Evolutionary conservation across 768 basidiomycete genomes (phyloP), one percentile per base, ranked within the genome.

Genomic region (Hygrophoropsis aurantiaca): DNA sequence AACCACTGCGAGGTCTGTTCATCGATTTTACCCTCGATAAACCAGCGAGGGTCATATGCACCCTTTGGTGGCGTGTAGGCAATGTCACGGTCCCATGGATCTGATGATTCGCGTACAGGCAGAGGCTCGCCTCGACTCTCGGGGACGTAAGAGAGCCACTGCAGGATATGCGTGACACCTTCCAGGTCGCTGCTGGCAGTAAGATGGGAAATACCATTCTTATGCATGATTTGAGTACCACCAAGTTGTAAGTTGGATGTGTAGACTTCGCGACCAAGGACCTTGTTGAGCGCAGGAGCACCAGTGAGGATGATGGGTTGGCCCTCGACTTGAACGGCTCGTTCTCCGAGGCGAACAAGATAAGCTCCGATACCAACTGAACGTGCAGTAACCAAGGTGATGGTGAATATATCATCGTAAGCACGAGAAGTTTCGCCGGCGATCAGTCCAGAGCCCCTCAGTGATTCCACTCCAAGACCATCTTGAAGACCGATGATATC

Each of bases 151-250:
- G 94, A 90, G 49, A 99, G 65, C 93, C 97, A 99, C 56, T 93
- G 82, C 37, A 97, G 73, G 55, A 98, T 97, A 49, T 94, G 88
- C 20, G 86, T 85, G 13, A 94, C 93, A 49, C 97, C 97, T 67
- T 98, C 91, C 26, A 99, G 74, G 64, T 99, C 97, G 64, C 93
- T 97, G 58, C 82, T 82, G 26, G 97, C 94, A 3, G 92, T 94
- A 49, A 98, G 74, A 65, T 99, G 97, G 4, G 95, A 97, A 46
- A 98, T 90, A 70, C 97, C 97, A 62, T 99, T 99, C 82, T 97
- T 97, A 82, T 93, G 90, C 97, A 99, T 98, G 75, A 99, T 98
- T 62, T 99, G 97, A n/a, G 97, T 98, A 45, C 97, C 97, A 53
- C 97, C 97, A 50, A 99, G 89, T 67, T 98, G 97, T 57, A 99